Base-by-base conservation (phyloP, 2,329 filamentous ascomycete genomes). In the Sclerotiophoma versabilis region DNA sequence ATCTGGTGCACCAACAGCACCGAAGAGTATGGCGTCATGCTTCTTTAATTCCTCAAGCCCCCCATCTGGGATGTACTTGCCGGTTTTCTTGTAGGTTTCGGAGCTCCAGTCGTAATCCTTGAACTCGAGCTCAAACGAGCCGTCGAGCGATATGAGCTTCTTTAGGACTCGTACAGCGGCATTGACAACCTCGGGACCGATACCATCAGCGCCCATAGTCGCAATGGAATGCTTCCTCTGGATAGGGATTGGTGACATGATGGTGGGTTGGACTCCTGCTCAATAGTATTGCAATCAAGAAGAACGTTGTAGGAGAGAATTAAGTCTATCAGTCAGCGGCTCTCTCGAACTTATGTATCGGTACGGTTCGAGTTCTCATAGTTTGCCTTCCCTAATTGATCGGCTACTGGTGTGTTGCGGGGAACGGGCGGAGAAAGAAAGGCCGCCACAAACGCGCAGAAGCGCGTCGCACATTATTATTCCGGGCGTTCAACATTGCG, bases 11-110 rank as follows among this genome's bases (percentile, higher is more conserved):
- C 87, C 87, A 5, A 89, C 87, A 6, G 87, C 86, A 12, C 87
- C 87, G 57, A 90, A 89, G 37, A 88, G 81, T 49, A 89, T 87
- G 2, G 87, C 87, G 65, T 90, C 84, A 60, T 87, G 86, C 48
- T 77, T 79, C 59, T 78, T 79, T 19, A 90, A 75, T 6, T 77
- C 77, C 8, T 86, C 81, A 1, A 87, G 75, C 1, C 84, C 85
- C 26, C 81, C 84, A 19, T 84, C 81, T 0, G 85, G 84, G 8
- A 88, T 87, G 65, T 88, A 90, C 60, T 83, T 81, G 1, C 87
- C 87, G 0, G 82, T 86, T 67, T 82, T 81, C 69, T 87, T 87
- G 73, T 87, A 90, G 0, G 81, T 85, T 14, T 86, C 83, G 0
- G 85, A 88, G 60, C 83, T 86, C 87, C 87, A 90, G 69, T 88